Percentiles rank a stretch among this genome's conserved stretches.
Evolutionary conservation across 208 protist species (phyloP).

Genomic region (Angomonas ambiguus): DNA sequence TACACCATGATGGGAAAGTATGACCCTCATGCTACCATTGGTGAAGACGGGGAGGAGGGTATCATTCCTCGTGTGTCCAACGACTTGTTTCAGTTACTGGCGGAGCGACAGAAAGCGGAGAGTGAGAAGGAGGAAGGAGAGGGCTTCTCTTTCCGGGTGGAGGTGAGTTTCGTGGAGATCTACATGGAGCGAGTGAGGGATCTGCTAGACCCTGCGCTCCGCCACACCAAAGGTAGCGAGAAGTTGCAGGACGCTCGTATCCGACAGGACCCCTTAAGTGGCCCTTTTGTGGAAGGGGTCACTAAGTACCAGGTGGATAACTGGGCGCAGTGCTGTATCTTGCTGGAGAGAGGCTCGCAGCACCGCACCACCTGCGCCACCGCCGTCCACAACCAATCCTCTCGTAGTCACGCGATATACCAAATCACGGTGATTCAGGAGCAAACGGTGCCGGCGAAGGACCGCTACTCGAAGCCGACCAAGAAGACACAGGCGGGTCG

Average conservation of each 20-base stretch:
- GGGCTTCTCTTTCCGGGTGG: constrained; percentile 68
- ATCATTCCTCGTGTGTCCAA: constrained; percentile 90
- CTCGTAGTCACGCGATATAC: constrained; percentile 89
- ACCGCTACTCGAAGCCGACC: constrained; percentile 53
- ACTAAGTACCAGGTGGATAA: constrained; percentile 89
- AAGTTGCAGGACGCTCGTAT: constrained; percentile 86
- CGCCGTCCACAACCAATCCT: constrained; percentile 85
- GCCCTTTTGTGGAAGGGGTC: constrained; percentile 85
- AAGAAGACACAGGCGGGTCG: constrained; percentile 67
- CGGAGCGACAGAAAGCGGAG: constrained; percentile 35
- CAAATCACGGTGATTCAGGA: constrained; percentile 83
- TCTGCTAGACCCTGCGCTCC: constrained; percentile 87
- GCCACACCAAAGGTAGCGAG: constrained; percentile 69
- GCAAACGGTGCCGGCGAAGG: constrained; percentile 57
- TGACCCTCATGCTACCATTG: constrained; percentile 60
- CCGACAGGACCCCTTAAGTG: constrained; percentile 80
- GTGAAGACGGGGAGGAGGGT: constrained; percentile 81
- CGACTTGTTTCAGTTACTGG: constrained; percentile 82
- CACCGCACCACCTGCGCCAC: constrained; percentile 93
- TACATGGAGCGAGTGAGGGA: constrained; percentile 97
- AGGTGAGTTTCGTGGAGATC: constrained; percentile 96
- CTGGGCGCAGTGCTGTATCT: constrained; percentile 77
- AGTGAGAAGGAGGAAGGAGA: constrained; percentile 18
- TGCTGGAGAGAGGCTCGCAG: constrained; percentile 87
- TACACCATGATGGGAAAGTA: constrained; percentile 91